Base-by-base conservation (phyloP, 352 stramenopile species). In the Pythium myriotylum region DNA sequence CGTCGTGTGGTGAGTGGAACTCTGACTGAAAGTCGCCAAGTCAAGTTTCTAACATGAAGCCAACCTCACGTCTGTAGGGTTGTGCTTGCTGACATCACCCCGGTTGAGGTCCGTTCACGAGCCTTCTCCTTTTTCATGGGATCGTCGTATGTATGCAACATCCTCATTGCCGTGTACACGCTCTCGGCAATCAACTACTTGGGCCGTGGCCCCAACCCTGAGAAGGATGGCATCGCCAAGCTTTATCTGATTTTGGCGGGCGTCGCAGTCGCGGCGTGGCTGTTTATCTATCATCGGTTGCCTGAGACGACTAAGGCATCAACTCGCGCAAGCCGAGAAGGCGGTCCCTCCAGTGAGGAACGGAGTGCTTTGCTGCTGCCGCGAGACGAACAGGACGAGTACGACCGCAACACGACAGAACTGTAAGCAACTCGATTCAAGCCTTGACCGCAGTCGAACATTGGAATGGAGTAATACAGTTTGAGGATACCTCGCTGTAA, bases 81-180 rank as follows among this genome's bases (percentile, higher is more conserved):
- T 14, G 71, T 96, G 19, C 63, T 97, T 23, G 81, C 79, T 17
- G 89, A 97, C 45, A 93, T 97, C 52, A 95, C 93, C 6, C 88
- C 88, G 0, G 91, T 94, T 33, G 73, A 91, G 42, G 89, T 97
- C 32, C 82, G 90, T 17, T 84, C 84, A 16, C 86, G 79, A 29
- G 89, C 86, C 24, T 94, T 96, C 33, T 73, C 81, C 27, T 69
- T 97, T 29, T 96, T 93, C 62, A 94, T 96, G 79, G 76, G 74
- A 12, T 69, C 81, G 27, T 94, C 87, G 59, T 97, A 94, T 67
- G 68, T 91, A 9, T 91, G 84, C 66, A 97, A 97, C 68, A 88
- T 93, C 22, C 20, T 89, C 23, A 79, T 95, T 35, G 82, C 86
- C 17, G 75, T 87, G 20, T 89, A 79, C 65, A 94, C 80, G 27